Base-by-base conservation (phyloP, 768 basidiomycete genomes). In the Lentinula boryana region DNA sequence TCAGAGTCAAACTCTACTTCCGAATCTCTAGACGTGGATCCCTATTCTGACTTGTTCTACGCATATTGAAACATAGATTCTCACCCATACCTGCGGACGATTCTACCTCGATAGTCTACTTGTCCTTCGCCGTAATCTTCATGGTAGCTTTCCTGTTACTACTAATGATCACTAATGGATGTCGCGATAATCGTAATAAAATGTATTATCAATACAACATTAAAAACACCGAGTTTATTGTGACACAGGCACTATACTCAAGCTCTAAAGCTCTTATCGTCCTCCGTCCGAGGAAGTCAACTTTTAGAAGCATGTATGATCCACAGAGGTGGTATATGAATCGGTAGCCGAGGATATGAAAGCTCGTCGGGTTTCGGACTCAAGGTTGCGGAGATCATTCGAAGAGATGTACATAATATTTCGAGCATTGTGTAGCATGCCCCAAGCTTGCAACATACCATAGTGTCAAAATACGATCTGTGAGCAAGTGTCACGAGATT, bases 1-100 rank as follows among this genome's bases (percentile, higher is more conserved):
- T 66, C 63, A 53, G 68, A 69, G 54, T 33, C 15, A 27, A 21
- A 23, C 40, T 10, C n/a, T 50, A 27, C 43, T 46, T 4, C 27
- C 1, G 40, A 54, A 15, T 33, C 21, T 44, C 8, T 52, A 46
- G 53, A 58, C 27, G 36, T 63, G 31, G 58, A 63, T 40, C 13
- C 58, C 18, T 62, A 64, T 35, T 62, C 57, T 18, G 64, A 62
- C 12, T 49, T 58, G 36, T 61, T 48, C 50, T 27, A 49, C 41
- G 48, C 36, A 31, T 63, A 63, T 53, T 63, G 36, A 63, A 15
- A 46, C 43, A 49, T 43, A 43, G 35, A 38, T 52, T 60, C 18
- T n/a, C 16, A 31, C 41, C 12, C 36, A 12, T n/a, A 8, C 41
- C 12, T 23, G 18, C 36, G 46, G 1, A 48, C 12, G 18, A 21